Evolutionary conservation across 768 basidiomycete genomes (phyloP).

Genomic region (Lyophyllum shimeji): DNA sequence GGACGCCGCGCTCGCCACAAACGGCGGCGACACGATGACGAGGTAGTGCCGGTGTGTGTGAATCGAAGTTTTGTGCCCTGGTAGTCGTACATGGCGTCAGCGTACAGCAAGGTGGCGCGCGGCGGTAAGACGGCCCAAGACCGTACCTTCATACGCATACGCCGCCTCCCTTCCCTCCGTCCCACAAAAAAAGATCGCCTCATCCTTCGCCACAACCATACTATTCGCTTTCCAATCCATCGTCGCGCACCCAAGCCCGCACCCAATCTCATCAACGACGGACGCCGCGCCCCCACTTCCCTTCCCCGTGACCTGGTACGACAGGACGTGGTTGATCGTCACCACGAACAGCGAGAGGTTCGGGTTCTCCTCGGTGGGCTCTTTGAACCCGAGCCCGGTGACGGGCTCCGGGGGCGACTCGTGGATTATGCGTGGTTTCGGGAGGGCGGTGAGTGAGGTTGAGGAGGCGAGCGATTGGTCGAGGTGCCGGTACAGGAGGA

Average conservation of each 20-base stretch:
- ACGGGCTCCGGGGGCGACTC: slow-evolving; percentile 87
- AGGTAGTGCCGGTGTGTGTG: slow-evolving; percentile 81
- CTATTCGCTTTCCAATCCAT: slow-evolving; percentile 74
- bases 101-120: no score
- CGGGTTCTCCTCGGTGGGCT: slow-evolving; percentile 47
- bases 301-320: slow-evolving; percentile 71
- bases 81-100: no score
- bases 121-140: no score
- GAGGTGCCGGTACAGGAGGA: slow-evolving; percentile 86
- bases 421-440: slow-evolving; percentile 82
- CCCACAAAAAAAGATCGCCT: slow-evolving; percentile 87
- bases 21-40: slow-evolving; percentile 86
- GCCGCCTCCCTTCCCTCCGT: slow-evolving; percentile 81
- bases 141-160: slow-evolving; percentile 91
- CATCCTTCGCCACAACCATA: slow-evolving; percentile 86
- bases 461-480: slow-evolving; percentile 85
- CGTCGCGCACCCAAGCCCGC: slow-evolving; percentile 78
- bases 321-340: slow-evolving; percentile 81
- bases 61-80: slow-evolving; percentile 77
- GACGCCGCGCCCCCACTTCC: slow-evolving; percentile 64
- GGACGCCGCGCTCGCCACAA: slow-evolving; percentile 62
- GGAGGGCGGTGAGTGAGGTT: slow-evolving; percentile 68
- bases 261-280: slow-evolving; percentile 85
- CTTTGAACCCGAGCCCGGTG: slow-evolving; percentile 88
- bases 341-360: slow-evolving; percentile 76